phyloP scores from a whole-genome alignment of 768 basidiomycete species.

The Boletus reticuloceps region DNA sequence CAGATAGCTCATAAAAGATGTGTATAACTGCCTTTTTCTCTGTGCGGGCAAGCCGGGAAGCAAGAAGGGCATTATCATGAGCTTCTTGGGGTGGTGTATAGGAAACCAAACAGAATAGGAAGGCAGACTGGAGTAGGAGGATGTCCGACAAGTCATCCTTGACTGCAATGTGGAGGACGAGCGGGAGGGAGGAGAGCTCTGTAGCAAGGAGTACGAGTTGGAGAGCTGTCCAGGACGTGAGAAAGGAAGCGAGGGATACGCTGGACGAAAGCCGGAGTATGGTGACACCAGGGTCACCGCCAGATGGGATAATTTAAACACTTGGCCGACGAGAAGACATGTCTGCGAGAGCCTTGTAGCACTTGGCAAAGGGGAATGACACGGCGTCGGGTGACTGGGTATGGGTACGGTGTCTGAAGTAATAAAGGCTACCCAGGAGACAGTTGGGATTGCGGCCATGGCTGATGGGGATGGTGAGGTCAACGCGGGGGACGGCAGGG shows the following conservation, averaged over 20 bases:
- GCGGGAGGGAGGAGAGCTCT: slow-evolving; percentile 59
- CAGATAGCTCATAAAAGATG: slow-evolving; percentile 57
- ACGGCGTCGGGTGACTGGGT: slow-evolving; percentile 43
- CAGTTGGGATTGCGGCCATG: slow-evolving; percentile 37
- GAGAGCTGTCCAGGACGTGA: slow-evolving; percentile 50
- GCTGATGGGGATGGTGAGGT: slow-evolving; percentile 3
- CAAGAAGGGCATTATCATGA: slow-evolving; percentile 86
- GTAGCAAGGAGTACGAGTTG: slow-evolving; percentile 67
- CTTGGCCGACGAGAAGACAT: slow-evolving; percentile 40
- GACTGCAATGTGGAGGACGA: slow-evolving; percentile 72
- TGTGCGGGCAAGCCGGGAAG: slow-evolving; percentile 70
- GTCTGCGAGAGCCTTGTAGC: slow-evolving; percentile 32
- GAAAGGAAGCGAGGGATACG: slow-evolving; percentile 44
- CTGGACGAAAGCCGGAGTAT: slow-evolving; percentile 46
- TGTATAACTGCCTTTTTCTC: slow-evolving; percentile 83
- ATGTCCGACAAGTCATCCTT: slow-evolving; percentile 68
- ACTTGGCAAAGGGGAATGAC: slow-evolving; percentile 37
- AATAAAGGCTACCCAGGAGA: slow-evolving; percentile 69
- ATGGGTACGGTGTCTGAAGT: slow-evolving; percentile 62
- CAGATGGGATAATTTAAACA: slow-evolving; percentile 53
- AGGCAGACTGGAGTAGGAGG: slow-evolving; percentile 73
- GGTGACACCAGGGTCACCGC: slow-evolving; percentile 62
- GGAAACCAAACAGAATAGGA: slow-evolving; percentile 82
- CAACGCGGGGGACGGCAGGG: not conserved
- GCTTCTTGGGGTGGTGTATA: slow-evolving; percentile 74